Conservation (phyloP, 2,329 filamentous ascomycete species). For the Plenodomus tracheiphilus region DNA sequence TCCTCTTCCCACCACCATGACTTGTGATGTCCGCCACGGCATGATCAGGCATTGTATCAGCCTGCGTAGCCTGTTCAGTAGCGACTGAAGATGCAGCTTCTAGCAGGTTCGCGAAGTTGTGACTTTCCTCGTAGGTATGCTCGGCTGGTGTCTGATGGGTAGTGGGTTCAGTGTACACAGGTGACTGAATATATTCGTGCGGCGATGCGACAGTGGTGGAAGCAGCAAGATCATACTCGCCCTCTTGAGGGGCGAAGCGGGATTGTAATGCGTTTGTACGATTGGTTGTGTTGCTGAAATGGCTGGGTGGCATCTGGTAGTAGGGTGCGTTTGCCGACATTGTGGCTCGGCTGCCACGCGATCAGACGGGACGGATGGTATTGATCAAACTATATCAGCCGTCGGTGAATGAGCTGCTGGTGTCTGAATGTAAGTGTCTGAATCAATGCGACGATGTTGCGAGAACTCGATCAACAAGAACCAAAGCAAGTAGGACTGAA, state of each 20-base stretch:
- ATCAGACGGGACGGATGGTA: conserved; percentile 12
- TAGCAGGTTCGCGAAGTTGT: conserved; percentile 40
- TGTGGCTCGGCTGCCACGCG: conserved; percentile 13
- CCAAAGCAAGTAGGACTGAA: conserved; percentile 3
- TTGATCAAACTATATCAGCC: conserved; percentile 6
- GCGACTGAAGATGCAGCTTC: conserved; percentile 39
- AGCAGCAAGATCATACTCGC: conserved; percentile 25
- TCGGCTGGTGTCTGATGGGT: conserved; percentile 17
- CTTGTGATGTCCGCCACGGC: not conserved
- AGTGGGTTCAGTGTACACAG: conserved; percentile 19
- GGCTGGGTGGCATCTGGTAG: conserved; percentile 37
- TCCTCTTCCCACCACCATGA: conserved; percentile 32
- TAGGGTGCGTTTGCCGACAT: conserved; percentile 44
- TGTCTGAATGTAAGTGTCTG: conserved; percentile 24
- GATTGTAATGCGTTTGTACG: conserved; percentile 25
- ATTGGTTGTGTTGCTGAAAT: conserved; percentile 27
- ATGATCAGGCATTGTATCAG: conserved; percentile 13
- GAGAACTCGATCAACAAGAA: conserved; percentile 1
- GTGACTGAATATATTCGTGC: conserved; percentile 14
- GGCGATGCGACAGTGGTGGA: conserved; percentile 14
- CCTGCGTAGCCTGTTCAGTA: conserved; percentile 28
- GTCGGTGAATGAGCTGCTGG: conserved; percentile 14
- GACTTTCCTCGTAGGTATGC: conserved; percentile 31
- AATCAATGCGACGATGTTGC: conserved; percentile 8
- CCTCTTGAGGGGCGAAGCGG: conserved; percentile 20